A percentile compares a stretch with the other conserved stretches of the same genome.
Evolutionary conservation across 805 yeast genomes (phyloP).

Genomic region (Nakazawaea pomicola): DNA sequence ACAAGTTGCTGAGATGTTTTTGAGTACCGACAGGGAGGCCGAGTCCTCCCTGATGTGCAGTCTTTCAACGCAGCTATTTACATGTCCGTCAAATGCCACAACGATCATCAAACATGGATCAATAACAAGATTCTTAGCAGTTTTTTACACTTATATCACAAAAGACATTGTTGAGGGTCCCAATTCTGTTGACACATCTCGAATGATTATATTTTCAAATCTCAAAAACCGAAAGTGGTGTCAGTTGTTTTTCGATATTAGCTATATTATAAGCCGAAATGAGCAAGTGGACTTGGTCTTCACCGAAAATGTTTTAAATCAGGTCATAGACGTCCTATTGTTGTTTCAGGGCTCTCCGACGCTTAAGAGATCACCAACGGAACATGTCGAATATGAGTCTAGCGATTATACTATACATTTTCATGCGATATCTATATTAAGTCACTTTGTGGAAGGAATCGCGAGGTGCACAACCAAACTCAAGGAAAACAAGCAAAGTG

Average conservation of each 20-base stretch:
- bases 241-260: constrained; percentile 73
- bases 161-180: constrained; percentile 44
- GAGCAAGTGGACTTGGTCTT: constrained; percentile 45
- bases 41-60: constrained; percentile 71
- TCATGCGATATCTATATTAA: constrained; percentile 62
- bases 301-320: constrained; percentile 42
- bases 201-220: constrained; percentile 34
- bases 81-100: constrained; percentile 79
- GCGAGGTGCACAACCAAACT: constrained; percentile 38
- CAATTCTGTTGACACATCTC: constrained; percentile 32
- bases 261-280: constrained; percentile 70
- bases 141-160: constrained; percentile 60
- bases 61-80: constrained; percentile 80
- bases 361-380: constrained; percentile 64
- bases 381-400: constrained; percentile 88
- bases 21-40: constrained; percentile 80
- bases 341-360: constrained; percentile 79
- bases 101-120: constrained; percentile 61
- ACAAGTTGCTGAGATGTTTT: constrained; percentile 61
- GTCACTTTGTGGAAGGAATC: constrained; percentile 53
- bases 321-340: constrained; percentile 59
- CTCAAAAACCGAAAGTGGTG: constrained; percentile 72
- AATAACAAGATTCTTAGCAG: constrained; percentile 53
- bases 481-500: neutral
- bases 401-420: constrained; percentile 75